Evolutionary conservation across 495 filamentous ascomycete species (phyloP).

Genomic region (Lasiosphaeris hirsuta): DNA sequence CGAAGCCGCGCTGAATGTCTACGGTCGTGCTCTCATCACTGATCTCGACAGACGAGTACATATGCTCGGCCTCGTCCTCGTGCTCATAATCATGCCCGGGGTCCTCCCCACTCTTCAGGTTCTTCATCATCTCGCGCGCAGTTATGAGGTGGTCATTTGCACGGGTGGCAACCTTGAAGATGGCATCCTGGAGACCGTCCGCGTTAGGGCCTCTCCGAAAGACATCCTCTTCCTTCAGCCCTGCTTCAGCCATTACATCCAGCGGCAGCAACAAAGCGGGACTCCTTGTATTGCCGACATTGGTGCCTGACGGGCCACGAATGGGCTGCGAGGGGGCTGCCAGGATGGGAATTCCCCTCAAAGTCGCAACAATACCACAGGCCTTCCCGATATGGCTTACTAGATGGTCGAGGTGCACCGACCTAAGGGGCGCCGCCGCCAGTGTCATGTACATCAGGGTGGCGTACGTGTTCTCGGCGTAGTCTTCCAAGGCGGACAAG

Average conservation of each 20-base stretch:
- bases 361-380: conserved; percentile 75
- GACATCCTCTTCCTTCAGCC: conserved; percentile 83
- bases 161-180: conserved; percentile 86
- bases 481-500: conserved; percentile 72
- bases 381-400: conserved; percentile 94
- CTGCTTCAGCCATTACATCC: conserved; percentile 80
- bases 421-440: conserved; percentile 68
- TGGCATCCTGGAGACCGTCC: conserved; percentile 76
- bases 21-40: conserved; percentile 28
- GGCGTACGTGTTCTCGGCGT: conserved; percentile 91
- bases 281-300: conserved; percentile 33
- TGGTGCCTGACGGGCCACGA: conserved; percentile 35
- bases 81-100: conserved; percentile 86
- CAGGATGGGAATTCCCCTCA: conserved; percentile 79
- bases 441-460: conserved; percentile 89
- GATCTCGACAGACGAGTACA: conserved; percentile 46
- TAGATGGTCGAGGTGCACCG: conserved; percentile 84
- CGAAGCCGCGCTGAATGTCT: conserved; percentile 66
- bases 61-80: conserved; percentile 70
- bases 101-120: conserved; percentile 65
- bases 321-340: conserved; percentile 69
- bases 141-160: conserved; percentile 96
- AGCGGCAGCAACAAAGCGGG: conserved; percentile 66
- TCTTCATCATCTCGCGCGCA: conserved; percentile 83
- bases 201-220: conserved; percentile 75